phyloP scores from a whole-genome alignment of 139 green algal species.

The Monoraphidium neglectum region DNA sequence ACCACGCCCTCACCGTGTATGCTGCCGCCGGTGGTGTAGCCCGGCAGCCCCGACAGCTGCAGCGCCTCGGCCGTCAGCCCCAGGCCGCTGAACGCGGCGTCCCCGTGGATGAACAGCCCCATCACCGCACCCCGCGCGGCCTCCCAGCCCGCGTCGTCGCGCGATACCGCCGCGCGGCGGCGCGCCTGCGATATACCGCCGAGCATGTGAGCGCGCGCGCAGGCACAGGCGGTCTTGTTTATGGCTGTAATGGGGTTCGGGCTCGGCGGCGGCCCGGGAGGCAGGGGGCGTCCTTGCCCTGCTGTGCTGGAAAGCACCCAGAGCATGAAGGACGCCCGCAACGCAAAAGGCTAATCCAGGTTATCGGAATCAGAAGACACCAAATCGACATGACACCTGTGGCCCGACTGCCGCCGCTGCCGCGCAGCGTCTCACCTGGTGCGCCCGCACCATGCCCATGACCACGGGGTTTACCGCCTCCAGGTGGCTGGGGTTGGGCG shows the following conservation, averaged over 20 bases:
- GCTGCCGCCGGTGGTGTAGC: conserved; percentile 51
- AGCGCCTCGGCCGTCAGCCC: conserved; percentile 70
- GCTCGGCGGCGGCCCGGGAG: conserved; percentile 5
- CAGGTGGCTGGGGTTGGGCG: conserved; percentile 81
- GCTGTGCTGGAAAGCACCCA: too few species aligned
- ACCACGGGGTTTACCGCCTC: conserved; percentile 80
- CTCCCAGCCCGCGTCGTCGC: not conserved
- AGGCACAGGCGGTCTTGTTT: too few species aligned
- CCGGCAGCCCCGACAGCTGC: conserved; percentile 58
- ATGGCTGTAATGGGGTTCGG: too few species aligned
- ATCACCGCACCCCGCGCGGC: conserved; percentile 30
- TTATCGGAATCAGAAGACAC: too few species aligned
- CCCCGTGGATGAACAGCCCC: conserved; percentile 71
- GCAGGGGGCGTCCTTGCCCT: too few species aligned
- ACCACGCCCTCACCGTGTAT: too few species aligned
- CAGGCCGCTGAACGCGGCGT: conserved; percentile 70
- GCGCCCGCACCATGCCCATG: conserved; percentile 70
- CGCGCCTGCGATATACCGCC: too few species aligned
- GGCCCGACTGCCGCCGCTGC: too few species aligned
- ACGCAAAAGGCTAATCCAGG: too few species aligned
- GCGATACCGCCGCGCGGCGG: not conserved
- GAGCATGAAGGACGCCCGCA: too few species aligned
- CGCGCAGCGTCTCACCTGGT: conserved; percentile 46
- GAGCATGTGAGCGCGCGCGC: too few species aligned
- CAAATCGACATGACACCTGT: too few species aligned